Percentiles rank a stretch among this genome's conserved stretches.
Evolutionary conservation across 176 grass and related monocot genomes (phyloP).

Genomic region (Bromus sterilis): DNA sequence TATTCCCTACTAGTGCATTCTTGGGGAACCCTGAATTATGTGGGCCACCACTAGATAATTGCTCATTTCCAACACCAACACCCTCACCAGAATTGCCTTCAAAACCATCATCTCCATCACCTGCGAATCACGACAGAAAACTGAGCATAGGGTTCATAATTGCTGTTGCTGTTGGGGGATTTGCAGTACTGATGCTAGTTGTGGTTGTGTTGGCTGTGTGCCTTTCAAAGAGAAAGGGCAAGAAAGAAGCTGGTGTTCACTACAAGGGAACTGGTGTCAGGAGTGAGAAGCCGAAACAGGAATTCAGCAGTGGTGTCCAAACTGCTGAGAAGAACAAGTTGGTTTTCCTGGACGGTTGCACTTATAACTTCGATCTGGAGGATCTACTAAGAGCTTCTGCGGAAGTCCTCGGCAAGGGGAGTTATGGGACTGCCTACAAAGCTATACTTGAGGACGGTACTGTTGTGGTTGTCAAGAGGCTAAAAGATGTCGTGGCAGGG

Average conservation of each 20-base stretch:
- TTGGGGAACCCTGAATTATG: constrained; percentile 71
- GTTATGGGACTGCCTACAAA: constrained; percentile 85
- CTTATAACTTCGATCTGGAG: constrained; percentile 95
- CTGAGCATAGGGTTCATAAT: constrained; percentile 63
- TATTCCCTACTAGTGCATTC: constrained; percentile 55
- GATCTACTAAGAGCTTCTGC: constrained; percentile 90
- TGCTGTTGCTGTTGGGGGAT: constrained; percentile 69
- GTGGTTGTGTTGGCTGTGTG: constrained; percentile 55
- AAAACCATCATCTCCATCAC: background rate
- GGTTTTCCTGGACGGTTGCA: constrained; percentile 80
- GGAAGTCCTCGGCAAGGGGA: constrained; percentile 98
- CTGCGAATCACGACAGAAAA: constrained; percentile 32
- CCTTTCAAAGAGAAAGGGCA: constrained; percentile 52
- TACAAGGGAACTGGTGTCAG: constrained; percentile 20
- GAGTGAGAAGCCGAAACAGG: constrained; percentile 71
- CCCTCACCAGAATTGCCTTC: constrained; percentile 28
- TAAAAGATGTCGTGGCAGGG: constrained; percentile 74
- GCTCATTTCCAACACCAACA: constrained; percentile 41
- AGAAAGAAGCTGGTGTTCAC: constrained; percentile 26
- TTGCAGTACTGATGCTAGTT: constrained; percentile 54
- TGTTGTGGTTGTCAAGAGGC: constrained; percentile 84
- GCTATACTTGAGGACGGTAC: constrained; percentile 88
- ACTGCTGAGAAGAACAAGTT: constrained; percentile 81
- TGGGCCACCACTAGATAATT: constrained; percentile 65
- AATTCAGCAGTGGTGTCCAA: constrained; percentile 80